These are phyloP conservation scores for Candida silvatica DNA, from an alignment of 805 yeast genomes.

Conservation along the genomic window DNA sequence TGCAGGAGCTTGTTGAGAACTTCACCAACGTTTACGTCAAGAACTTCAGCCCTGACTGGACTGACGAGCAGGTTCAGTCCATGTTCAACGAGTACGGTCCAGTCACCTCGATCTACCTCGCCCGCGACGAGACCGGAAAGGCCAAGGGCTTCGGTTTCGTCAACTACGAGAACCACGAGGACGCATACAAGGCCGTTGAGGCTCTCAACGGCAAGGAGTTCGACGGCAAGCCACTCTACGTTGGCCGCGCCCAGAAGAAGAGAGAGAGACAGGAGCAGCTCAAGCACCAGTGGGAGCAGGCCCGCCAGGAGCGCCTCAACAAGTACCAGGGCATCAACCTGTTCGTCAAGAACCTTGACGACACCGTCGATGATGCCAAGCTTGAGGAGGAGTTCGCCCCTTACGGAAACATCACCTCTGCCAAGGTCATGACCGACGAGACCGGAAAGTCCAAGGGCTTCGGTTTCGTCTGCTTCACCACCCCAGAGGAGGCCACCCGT, in stretches of 20 bases:
- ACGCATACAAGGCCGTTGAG: conserved; percentile 87
- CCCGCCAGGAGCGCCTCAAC: conserved; percentile 81
- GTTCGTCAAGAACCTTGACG: conserved; percentile 95
- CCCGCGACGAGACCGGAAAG: conserved; percentile 78
- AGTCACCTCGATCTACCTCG: conserved; percentile 76
- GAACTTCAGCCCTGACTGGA: conserved; percentile 68
- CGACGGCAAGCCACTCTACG: conserved; percentile 80
- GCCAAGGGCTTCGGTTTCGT: conserved; percentile 95
- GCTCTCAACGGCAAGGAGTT: conserved; percentile 82
- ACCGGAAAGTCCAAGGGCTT: conserved; percentile 94
- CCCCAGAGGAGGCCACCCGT: conserved; percentile 98
- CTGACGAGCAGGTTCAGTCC: conserved; percentile 62
- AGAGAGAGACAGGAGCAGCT: conserved; percentile 95
- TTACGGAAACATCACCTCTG: conserved; percentile 92
- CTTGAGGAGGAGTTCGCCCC: conserved; percentile 88
- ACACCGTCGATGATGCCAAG: conserved; percentile 82
- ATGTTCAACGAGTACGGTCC: conserved; percentile 69
- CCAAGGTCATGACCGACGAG: conserved; percentile 93
- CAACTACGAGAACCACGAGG: conserved; percentile 80
- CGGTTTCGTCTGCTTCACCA: conserved; percentile 95
- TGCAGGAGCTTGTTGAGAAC: conserved; percentile 83
- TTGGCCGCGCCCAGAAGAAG: conserved; percentile 99
- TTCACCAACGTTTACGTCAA: conserved; percentile 95
- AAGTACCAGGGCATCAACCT: conserved; percentile 97
- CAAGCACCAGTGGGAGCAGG: conserved; percentile 88